Evolutionary conservation across 441 rosid genomes (phyloP).

Genomic region (Populus hybrid): DNA sequence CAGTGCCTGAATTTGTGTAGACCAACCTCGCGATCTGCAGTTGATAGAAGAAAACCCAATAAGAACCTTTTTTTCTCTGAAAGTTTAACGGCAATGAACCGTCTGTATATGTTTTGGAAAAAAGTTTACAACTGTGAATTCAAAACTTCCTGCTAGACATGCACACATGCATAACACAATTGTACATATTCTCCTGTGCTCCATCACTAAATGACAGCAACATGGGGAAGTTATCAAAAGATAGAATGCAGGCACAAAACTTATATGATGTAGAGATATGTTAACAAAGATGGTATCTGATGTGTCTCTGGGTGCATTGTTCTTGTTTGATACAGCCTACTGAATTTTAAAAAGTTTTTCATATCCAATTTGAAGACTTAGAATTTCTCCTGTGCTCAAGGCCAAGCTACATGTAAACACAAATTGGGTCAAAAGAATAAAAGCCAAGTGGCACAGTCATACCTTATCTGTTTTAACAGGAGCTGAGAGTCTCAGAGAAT

Average conservation of each 20-base stretch:
- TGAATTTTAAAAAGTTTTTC: background rate
- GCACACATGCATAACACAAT: background rate
- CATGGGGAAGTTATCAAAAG: background rate
- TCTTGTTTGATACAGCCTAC: background rate
- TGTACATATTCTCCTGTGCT: background rate
- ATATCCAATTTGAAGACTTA: background rate
- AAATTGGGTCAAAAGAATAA: background rate
- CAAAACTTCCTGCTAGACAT: background rate
- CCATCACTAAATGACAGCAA: background rate
- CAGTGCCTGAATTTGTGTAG: slow-evolving; percentile 46
- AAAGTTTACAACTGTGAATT: background rate
- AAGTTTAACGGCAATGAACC: background rate
- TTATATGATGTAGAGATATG: background rate
- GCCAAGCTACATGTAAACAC: background rate
- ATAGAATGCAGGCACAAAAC: background rate
- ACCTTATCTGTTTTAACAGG: slow-evolving; percentile 41
- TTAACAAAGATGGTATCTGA: background rate
- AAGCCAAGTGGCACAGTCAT: background rate
- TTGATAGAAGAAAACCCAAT: slow-evolving; percentile 11
- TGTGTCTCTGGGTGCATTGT: background rate
- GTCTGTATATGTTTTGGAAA: background rate
- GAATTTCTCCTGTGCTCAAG: background rate
- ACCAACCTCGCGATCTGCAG: slow-evolving; percentile 48
- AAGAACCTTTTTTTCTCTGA: background rate
- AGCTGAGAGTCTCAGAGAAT: slow-evolving; percentile 50